Evolutionary conservation across 2,329 filamentous ascomycete genomes (phyloP).

Genomic region (Pseudogymnoascus sp.): DNA sequence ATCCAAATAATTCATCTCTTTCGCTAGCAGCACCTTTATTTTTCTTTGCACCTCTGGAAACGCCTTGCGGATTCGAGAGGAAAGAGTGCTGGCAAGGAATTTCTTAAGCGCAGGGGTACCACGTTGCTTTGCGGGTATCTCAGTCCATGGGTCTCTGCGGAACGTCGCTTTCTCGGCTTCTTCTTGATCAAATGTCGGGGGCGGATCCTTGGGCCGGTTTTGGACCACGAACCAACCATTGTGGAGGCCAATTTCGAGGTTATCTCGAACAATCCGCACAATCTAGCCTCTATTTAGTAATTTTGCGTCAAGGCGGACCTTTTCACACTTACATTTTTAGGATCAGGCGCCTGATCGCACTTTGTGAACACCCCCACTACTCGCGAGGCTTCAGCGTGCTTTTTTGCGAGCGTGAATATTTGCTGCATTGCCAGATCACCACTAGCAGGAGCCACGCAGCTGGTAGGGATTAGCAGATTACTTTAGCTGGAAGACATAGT

Average conservation of each 20-base stretch:
- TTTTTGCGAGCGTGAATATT: slow-evolving; percentile 24
- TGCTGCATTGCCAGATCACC: slow-evolving; percentile 27
- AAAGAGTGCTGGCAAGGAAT: slow-evolving; percentile 26
- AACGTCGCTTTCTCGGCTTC: slow-evolving; percentile 26
- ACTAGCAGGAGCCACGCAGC: neutral
- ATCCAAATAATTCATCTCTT: slow-evolving; percentile 11
- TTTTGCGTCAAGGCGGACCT: neutral
- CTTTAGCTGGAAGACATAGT: neutral
- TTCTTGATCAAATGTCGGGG: slow-evolving; percentile 22
- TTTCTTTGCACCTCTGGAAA: slow-evolving; percentile 22
- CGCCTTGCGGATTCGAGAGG: slow-evolving; percentile 17
- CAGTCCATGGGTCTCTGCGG: slow-evolving; percentile 23
- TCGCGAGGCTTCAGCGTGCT: slow-evolving; percentile 23
- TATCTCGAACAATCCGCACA: slow-evolving; percentile 12
- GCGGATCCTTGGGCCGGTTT: slow-evolving; percentile 24
- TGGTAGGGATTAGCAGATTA: neutral
- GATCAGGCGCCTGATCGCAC: slow-evolving; percentile 26
- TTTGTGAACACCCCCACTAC: slow-evolving; percentile 33
- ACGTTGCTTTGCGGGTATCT: slow-evolving; percentile 19
- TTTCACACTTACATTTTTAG: slow-evolving; percentile 15
- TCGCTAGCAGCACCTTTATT: slow-evolving; percentile 19
- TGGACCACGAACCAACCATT: slow-evolving; percentile 32
- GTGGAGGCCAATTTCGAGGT: slow-evolving; percentile 16
- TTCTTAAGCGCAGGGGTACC: slow-evolving; percentile 26
- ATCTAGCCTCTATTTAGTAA: slow-evolving; percentile 10